Evolutionary conservation across 1,139 yeast species (phyloP), one percentile per base, ranked within the genome.

Genomic region (Arxiozyma slooffiae): DNA sequence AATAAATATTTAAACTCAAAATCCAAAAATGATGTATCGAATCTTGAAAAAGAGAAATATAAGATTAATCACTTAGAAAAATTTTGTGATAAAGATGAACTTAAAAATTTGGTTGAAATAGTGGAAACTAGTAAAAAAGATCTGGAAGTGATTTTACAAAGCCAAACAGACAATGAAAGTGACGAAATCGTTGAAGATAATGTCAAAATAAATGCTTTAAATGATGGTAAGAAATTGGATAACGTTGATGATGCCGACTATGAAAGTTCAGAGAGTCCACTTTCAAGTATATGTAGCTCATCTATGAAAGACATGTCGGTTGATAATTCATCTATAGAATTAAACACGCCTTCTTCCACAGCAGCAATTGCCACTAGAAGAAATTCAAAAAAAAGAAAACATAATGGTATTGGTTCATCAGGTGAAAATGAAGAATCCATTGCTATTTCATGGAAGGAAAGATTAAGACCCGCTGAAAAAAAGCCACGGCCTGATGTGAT

Each of bases 41-140:
- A 17, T 21, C 38, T 16, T 34, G 18, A 34, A 34, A 26, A 38
- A 30, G 16, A 50, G 50, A 48, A 6, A 52, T 14, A 54, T 36
- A 30, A 44, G 20, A 51, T 47, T 3, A 41, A 44, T 4, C 65
- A 66, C 50, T 42, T 67, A 17, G 61, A 62, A 44, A 63, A 61
- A 38, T 37, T 64, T 17, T 65, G 61, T 42, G 53, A 54, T 24
- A 55, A 56, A 8, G 66, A 61, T 41, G 71, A 62, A 48, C 67
- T 69, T 49, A 58, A 60, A 45, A 64, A 62, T 8, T 53, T 70
- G 34, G 60, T 69, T 1, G 57, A 61, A 21, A 68, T 66, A 56
- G 67, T 68, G 0, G 62, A 69, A 11, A 61, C 61, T 5, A 60
- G 68, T 17, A 57, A 62, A 37, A n/a, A 62, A n/a, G 67, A 66